These are phyloP conservation scores for Ascochyta clinopodiicola DNA, from an alignment of 2,329 filamentous ascomycete genomes.

Conservation along the genomic window DNA sequence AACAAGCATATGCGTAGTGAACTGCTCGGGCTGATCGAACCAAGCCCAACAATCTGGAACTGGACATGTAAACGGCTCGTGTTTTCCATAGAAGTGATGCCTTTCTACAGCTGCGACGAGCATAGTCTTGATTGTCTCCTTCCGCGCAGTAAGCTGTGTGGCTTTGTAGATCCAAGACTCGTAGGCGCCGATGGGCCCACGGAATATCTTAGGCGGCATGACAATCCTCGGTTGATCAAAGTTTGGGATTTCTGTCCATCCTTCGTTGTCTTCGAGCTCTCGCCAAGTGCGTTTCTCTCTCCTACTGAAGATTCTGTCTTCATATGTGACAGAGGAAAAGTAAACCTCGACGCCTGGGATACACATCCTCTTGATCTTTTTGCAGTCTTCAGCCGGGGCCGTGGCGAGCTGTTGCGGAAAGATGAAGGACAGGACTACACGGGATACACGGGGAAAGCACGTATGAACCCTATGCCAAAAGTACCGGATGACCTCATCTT, in stretches of 20 bases:
- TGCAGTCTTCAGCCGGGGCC: not conserved
- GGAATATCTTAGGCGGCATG: constrained; percentile 13
- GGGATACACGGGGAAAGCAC: constrained; percentile 1
- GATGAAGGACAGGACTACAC: constrained; percentile 1
- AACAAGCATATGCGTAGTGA: constrained; percentile 4
- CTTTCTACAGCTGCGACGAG: not conserved
- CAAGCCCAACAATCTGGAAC: not conserved
- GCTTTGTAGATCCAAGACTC: not conserved
- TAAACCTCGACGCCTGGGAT: constrained; percentile 10
- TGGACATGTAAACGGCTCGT: constrained; percentile 1
- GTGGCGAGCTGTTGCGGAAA: not conserved
- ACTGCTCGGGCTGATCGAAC: constrained; percentile 5
- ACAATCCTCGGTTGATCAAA: constrained; percentile 14
- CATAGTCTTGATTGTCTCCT: constrained; percentile 1
- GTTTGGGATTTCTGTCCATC: constrained; percentile 2
- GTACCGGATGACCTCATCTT: not conserved
- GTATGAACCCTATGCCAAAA: constrained; percentile 1
- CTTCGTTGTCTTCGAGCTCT: constrained; percentile 8
- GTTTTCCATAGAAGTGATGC: constrained; percentile 3
- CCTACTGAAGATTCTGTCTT: not conserved
- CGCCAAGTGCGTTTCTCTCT: constrained; percentile 13
- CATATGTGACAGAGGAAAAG: constrained; percentile 1
- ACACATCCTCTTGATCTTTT: constrained; percentile 5
- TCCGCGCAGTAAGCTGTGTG: not conserved
- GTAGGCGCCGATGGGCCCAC: constrained; percentile 8